Evolutionary conservation across 495 filamentous ascomycete genomes (phyloP).

Genomic region (Trichoderma asperelloides): DNA sequence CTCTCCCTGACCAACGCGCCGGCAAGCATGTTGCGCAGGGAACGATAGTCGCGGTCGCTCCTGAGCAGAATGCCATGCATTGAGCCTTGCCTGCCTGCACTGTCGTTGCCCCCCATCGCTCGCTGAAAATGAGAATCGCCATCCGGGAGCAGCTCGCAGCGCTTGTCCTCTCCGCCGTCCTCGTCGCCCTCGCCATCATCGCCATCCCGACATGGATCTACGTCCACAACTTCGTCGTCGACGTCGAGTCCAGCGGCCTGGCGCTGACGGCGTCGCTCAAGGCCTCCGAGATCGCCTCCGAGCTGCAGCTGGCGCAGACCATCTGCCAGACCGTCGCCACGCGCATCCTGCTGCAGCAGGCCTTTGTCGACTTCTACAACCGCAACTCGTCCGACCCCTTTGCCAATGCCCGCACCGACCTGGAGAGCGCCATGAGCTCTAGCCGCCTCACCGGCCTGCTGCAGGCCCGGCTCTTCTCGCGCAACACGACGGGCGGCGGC

Average conservation of each 20-base stretch:
- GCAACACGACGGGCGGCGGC: slow-evolving; percentile 45
- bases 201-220: slow-evolving; percentile 54
- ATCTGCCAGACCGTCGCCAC: slow-evolving; percentile 58
- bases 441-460: slow-evolving; percentile 46
- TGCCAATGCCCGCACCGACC: slow-evolving; percentile 46
- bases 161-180: slow-evolving; percentile 60
- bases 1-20: neutral
- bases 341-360: slow-evolving; percentile 55
- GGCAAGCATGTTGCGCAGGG: neutral
- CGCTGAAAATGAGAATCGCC: slow-evolving; percentile 62
- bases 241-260: slow-evolving; percentile 49
- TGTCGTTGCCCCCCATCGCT: slow-evolving; percentile 17
- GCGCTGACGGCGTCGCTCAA: slow-evolving; percentile 77
- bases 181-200: slow-evolving; percentile 52
- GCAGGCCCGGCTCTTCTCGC: slow-evolving; percentile 59
- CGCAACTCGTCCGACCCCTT: slow-evolving; percentile 33
- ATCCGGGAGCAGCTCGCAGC: slow-evolving; percentile 75
- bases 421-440: slow-evolving; percentile 50
- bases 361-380: slow-evolving; percentile 52
- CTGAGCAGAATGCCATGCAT: neutral
- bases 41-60: neutral
- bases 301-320: slow-evolving; percentile 63
- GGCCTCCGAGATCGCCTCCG: slow-evolving; percentile 67
- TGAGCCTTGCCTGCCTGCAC: slow-evolving; percentile 15
- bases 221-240: slow-evolving; percentile 64